Percentiles rank a stretch among this genome's conserved stretches.
These are phyloP conservation scores for Pelomyxa schiedti DNA, from an alignment of 78 protist species.

Conservation along the genomic window DNA sequence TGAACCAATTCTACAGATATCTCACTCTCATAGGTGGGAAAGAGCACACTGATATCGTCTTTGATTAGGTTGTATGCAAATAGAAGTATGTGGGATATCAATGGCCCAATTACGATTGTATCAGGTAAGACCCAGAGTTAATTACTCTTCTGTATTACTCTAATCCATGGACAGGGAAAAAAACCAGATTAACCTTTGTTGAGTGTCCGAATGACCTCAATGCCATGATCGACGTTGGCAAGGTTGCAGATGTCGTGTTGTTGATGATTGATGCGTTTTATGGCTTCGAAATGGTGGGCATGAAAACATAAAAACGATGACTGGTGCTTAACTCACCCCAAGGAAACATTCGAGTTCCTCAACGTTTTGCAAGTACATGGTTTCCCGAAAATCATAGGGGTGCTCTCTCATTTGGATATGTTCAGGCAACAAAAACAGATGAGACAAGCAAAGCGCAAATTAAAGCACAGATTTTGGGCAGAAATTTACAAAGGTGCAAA, in stretches of 20 bases:
- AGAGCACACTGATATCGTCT: constrained; percentile 90
- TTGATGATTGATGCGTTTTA: constrained; percentile 89
- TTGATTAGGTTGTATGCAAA: constrained; percentile 87
- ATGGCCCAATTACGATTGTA: constrained; percentile 88
- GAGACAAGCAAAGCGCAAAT: constrained; percentile 67
- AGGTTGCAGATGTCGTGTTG: constrained; percentile 92
- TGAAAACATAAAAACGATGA: not conserved
- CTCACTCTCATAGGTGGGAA: constrained; percentile 56
- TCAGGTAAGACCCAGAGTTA: constrained; percentile 12
- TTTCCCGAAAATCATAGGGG: constrained; percentile 91
- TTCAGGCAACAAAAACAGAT: constrained; percentile 64
- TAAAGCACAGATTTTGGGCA: constrained; percentile 90
- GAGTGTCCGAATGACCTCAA: constrained; percentile 92
- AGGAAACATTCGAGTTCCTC: constrained; percentile 97
- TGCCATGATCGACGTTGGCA: constrained; percentile 96
- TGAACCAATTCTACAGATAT: not conserved
- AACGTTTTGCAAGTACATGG: constrained; percentile 95
- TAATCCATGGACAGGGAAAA: constrained; percentile 45
- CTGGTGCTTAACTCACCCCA: not conserved
- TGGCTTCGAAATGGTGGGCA: constrained; percentile 91
- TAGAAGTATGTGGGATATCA: constrained; percentile 58
- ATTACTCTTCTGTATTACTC: not conserved
- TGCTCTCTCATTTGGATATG: constrained; percentile 94
- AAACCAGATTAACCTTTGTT: constrained; percentile 86
- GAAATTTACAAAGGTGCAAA: constrained; percentile 96